Base-by-base conservation (phyloP, 1,139 yeast species). In the Hyphopichia burtonii region DNA sequence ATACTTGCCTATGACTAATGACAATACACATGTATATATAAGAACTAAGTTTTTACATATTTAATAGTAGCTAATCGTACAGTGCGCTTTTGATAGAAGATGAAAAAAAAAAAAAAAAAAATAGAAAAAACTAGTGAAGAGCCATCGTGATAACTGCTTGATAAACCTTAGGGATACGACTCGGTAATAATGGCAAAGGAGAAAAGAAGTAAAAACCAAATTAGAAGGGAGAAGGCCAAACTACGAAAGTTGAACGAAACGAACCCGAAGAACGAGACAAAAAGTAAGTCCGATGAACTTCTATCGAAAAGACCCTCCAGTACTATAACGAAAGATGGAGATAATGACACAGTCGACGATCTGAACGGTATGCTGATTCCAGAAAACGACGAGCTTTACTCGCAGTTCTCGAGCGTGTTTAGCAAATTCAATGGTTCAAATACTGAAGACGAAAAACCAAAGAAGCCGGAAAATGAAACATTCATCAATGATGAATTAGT, bases 221-320 rank as follows among this genome's bases (percentile, higher is more conserved):
- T 82, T 38, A 71, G 91, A 44, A 67, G 90, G 42, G 87, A 81
- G 53, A 70, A 71, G 53, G 78, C 74, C 10, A 83, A 82, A 60
- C 72, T 61, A 45, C 66, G 76, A 52, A 81, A 76, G 54, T 43
- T 61, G 8, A 59, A 58, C 19, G 41, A 38, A 6, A 22, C 37
- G 6, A 17, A 28, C 11, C 8, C 23, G 23, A 20, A 20, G 8
- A 8, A 20, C 8, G 23, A 20, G 23, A 5, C 23, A 20, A 20
- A 20, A 20, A 8, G 8, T 20, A 8, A 20, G 23, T 8, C 23
- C 8, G 23, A n/a, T n/a, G n/a, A n/a, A n/a, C n/a, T n/a, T n/a
- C n/a, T n/a, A n/a, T n/a, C n/a, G n/a, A n/a, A n/a, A n/a, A n/a
- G n/a, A n/a, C n/a, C n/a, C n/a, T n/a, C n/a, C n/a, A n/a, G n/a